Evolutionary conservation across 768 basidiomycete species (phyloP), one percentile per base, ranked within the genome.

Genomic region (Calocera cornea): DNA sequence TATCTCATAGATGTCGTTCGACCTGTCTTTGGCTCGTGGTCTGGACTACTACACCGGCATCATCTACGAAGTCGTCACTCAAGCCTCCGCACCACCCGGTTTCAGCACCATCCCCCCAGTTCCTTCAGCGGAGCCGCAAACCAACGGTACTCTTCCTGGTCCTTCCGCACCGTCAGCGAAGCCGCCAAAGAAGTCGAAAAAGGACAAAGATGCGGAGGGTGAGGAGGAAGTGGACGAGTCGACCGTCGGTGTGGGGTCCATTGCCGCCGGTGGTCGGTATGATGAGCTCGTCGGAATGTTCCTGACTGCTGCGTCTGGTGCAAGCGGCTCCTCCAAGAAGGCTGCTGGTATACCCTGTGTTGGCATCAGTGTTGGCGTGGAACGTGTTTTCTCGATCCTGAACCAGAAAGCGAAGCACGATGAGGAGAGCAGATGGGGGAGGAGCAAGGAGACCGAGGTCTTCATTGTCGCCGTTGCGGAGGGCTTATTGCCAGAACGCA

Each of bases 11-110:
- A 84, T 99, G 72, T 95, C 92, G 1, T 97, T 99, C 74, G 95
- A 99, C 77, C 83, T 98, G 70, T 97, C 94, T 1, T 85, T 99
- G 16, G 95, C 95, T n/a, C 88, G 95, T 34, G 95, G 95, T 41
- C 83, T 98, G 24, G 97, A 98, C 76, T 98, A 99, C 78, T 98
- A 99, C 78, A 99, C 95, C 1, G 97, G 97, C 19, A 87, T 99
- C 73, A 98, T 98, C 75, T 98, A 95, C 78, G 95, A 99, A 78
- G 97, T 92, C 47, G 84, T 90, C 69, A 90, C 93, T 41, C 93
- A 92, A 73, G 91, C 87, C 1, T 97, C 95, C 10, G 95, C 95
- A 0, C 94, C 95, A 1, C 95, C 95, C 0, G 87, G 86, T 1
- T 86, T 92, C 79, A 82, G 81, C 68, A 71, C 79, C 34, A 78